These are phyloP conservation scores for Gaertneriomyces sp. DNA, from an alignment of 192 early-diverging fungal species.

Conservation along the genomic window DNA sequence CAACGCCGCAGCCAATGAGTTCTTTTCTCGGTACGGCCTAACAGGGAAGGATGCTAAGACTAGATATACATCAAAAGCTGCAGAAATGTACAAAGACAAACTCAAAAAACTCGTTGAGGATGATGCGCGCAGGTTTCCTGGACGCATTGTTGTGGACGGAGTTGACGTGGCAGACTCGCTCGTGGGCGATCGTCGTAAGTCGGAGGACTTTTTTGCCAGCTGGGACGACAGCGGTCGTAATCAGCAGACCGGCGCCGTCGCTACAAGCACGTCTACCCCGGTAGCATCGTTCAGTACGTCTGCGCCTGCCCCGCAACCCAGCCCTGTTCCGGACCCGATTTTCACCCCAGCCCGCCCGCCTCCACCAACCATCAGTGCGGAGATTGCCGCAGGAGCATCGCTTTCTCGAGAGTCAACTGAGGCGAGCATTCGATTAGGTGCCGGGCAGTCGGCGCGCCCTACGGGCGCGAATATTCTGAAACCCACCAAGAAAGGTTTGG, in stretches of 20 bases:
- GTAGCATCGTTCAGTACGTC: slow-evolving; percentile 5
- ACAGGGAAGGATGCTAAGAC: slow-evolving; percentile 68
- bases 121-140: slow-evolving; percentile 52
- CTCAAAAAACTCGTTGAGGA: slow-evolving; percentile 66
- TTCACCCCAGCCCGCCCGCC: slow-evolving; percentile 16
- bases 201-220: slow-evolving; percentile 65
- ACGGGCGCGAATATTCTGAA: slow-evolving; percentile 30
- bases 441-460: slow-evolving; percentile 15
- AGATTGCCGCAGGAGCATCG: slow-evolving; percentile 26
- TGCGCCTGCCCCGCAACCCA: slow-evolving; percentile 10
- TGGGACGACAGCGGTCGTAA: slow-evolving; percentile 43
- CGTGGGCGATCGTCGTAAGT: slow-evolving; percentile 23
- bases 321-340: slow-evolving; percentile 8
- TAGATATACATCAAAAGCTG: slow-evolving; percentile 75
- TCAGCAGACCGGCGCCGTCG: slow-evolving; percentile 26
- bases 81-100: slow-evolving; percentile 77
- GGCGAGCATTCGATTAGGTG: slow-evolving; percentile 6
- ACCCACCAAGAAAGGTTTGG: slow-evolving; percentile 63
- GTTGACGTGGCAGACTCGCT: slow-evolving; percentile 26
- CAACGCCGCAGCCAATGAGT: slow-evolving; percentile 76
- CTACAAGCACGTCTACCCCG: slow-evolving; percentile 13
- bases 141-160: slow-evolving; percentile 42
- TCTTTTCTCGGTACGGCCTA: slow-evolving; percentile 71
- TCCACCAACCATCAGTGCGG: slow-evolving; percentile 27
- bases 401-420: slow-evolving; percentile 8